A percentile compares a stretch with the other conserved stretches of the same genome.
phyloP scores from a whole-genome alignment of 2,329 filamentous ascomycete genomes.

The Neocucurbitaria cava region DNA sequence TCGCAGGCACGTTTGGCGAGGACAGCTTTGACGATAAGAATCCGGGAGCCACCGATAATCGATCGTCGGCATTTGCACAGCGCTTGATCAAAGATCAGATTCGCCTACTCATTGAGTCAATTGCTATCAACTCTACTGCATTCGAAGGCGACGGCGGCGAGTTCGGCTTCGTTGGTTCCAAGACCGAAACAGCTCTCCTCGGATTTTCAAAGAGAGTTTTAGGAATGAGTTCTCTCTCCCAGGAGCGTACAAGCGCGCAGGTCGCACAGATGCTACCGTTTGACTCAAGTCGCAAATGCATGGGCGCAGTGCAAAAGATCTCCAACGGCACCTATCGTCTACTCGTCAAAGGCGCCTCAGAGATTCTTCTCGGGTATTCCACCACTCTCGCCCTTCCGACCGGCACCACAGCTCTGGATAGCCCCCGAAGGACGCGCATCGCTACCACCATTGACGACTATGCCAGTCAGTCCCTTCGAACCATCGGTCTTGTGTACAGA shows the following conservation, averaged over 20 bases:
- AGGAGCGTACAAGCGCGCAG: slow-evolving; percentile 67
- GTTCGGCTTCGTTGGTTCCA: slow-evolving; percentile 71
- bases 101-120: slow-evolving; percentile 63
- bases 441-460: slow-evolving; percentile 66
- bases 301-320: slow-evolving; percentile 69
- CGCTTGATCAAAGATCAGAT: slow-evolving; percentile 48
- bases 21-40: slow-evolving; percentile 60
- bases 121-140: slow-evolving; percentile 47
- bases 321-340: slow-evolving; percentile 63
- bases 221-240: slow-evolving; percentile 65
- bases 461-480: slow-evolving; percentile 79
- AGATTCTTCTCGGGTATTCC: slow-evolving; percentile 57
- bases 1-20: slow-evolving; percentile 71
- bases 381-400: slow-evolving; percentile 49
- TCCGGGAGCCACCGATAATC: slow-evolving; percentile 53
- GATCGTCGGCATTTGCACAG: slow-evolving; percentile 51
- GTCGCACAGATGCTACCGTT: slow-evolving; percentile 65
- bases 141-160: slow-evolving; percentile 51
- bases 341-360: slow-evolving; percentile 59
- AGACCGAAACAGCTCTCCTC: slow-evolving; percentile 77
- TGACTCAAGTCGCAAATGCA: slow-evolving; percentile 71
- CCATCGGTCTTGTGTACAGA: slow-evolving; percentile 81
- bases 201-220: slow-evolving; percentile 71
- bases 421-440: slow-evolving; percentile 59
- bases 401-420: slow-evolving; percentile 59